These are phyloP conservation scores for Lichtheimia corymbifera DNA, from an alignment of 371 early-diverging fungal species.

Conservation along the genomic window DNA sequence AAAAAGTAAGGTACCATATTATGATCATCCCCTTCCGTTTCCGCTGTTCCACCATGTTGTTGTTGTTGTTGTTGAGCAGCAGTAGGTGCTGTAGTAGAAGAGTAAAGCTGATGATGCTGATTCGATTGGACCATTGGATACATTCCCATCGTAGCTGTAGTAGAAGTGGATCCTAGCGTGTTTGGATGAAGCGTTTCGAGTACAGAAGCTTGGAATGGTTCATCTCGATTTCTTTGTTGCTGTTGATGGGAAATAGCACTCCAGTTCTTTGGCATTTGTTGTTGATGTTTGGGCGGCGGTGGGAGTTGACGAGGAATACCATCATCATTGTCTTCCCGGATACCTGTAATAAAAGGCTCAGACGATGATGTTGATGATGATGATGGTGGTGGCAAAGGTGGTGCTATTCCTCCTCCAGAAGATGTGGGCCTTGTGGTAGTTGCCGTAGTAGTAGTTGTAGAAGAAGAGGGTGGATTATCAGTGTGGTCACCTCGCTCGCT, in stretches of 20 bases:
- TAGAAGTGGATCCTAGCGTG: not conserved
- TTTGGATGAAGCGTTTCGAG: constrained; percentile 1
- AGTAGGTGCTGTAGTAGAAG: too few species aligned
- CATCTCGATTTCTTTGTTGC: not conserved
- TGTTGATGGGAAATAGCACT: not conserved
- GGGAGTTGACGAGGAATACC: not conserved
- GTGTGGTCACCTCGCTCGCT: too few species aligned
- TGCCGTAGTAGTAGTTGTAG: not conserved
- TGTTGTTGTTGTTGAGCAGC: too few species aligned
- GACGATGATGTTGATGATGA: not conserved
- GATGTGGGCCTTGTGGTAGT: not conserved
- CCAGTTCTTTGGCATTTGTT: constrained; percentile 1
- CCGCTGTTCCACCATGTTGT: too few species aligned
- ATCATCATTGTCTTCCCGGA: not conserved
- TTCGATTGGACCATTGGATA: not conserved
- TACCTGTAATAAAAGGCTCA: not conserved
- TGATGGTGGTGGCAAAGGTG: not conserved
- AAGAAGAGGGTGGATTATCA: not conserved
- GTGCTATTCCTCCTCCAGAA: not conserved
- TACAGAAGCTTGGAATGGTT: not conserved
- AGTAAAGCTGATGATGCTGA: too few species aligned
- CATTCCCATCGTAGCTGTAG: not conserved
- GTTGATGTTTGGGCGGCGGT: not conserved
- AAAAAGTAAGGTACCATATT: too few species aligned
- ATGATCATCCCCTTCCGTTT: too few species aligned